Conservation (phyloP, 441 rosid species). For the Rhodomyrtus psidioides region DNA sequence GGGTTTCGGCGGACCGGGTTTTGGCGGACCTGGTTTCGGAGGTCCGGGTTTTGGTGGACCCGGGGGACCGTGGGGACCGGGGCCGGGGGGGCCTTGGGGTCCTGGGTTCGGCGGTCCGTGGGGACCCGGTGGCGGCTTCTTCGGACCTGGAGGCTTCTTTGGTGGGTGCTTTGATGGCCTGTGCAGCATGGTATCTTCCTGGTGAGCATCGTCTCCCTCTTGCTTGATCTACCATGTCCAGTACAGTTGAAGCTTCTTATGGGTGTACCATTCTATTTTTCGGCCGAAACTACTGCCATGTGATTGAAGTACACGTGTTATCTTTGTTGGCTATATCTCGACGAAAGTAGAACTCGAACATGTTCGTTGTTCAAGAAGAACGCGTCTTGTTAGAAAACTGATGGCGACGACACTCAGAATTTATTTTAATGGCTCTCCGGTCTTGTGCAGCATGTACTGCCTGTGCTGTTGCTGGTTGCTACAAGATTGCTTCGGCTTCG, state of each 20-base stretch:
- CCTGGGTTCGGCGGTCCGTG: constrained; percentile 17
- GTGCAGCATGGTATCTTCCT: constrained; percentile 53
- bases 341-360: not conserved
- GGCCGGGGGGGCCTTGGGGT: constrained; percentile 23
- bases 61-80: constrained; percentile 11
- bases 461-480: constrained; percentile 79
- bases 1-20: constrained; percentile 20
- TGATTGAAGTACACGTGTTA: not conserved
- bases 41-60: constrained; percentile 19
- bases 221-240: not conserved
- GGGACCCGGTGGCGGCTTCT: constrained; percentile 19
- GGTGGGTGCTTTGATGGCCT: constrained; percentile 50
- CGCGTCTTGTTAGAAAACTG: not conserved
- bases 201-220: constrained; percentile 24
- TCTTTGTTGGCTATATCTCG: not conserved
- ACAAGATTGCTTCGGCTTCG: constrained; percentile 63
- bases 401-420: not conserved
- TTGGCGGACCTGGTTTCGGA: constrained; percentile 12
- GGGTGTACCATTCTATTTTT: not conserved
- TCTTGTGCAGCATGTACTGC: constrained; percentile 45
- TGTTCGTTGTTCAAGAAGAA: not conserved
- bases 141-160: constrained; percentile 53
- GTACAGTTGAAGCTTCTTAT: not conserved
- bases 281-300: not conserved
- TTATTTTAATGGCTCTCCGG: not conserved